Percentiles rank a stretch among this genome's conserved stretches.
Conservation (phyloP, 495 filamentous ascomycete species). For the Pyronema omphalodes region DNA sequence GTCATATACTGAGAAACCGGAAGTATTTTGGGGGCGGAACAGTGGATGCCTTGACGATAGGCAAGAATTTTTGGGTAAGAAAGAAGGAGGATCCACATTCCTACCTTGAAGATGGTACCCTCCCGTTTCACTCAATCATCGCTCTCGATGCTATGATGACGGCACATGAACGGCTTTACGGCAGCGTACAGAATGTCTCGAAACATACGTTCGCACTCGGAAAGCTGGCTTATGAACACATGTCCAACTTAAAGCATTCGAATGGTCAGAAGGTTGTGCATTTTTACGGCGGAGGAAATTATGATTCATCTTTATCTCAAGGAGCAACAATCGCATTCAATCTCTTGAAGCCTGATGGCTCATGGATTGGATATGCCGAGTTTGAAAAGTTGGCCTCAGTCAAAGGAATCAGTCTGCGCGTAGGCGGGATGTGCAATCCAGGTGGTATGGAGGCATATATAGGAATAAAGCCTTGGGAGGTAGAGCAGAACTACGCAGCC, state of each 20-base stretch:
- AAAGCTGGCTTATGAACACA: conserved; percentile 36
- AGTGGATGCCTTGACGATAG: conserved; percentile 49
- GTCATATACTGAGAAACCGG: conserved; percentile 40
- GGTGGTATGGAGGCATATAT: conserved; percentile 59
- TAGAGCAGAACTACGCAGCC: conserved; percentile 59
- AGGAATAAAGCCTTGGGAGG: conserved; percentile 53
- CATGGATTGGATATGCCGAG: conserved; percentile 64
- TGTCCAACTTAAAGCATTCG: conserved; percentile 42
- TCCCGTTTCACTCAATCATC: conserved; percentile 75
- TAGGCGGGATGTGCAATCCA: conserved; percentile 80
- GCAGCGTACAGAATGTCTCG: conserved; percentile 50
- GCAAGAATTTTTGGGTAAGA: conserved; percentile 29
- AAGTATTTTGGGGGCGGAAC: conserved; percentile 91
- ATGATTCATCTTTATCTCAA: conserved; percentile 29
- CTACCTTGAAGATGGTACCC: conserved; percentile 71
- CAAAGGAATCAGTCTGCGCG: conserved; percentile 62
- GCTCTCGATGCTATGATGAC: conserved; percentile 57
- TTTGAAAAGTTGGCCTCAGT: conserved; percentile 67
- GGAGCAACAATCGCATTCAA: conserved; percentile 81
- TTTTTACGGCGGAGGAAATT: conserved; percentile 26
- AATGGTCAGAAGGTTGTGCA: conserved; percentile 35
- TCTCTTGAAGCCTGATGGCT: conserved; percentile 41
- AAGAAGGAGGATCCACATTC: conserved; percentile 60
- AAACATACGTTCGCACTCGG: conserved; percentile 55
- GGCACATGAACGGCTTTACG: conserved; percentile 49